These are phyloP conservation scores for Penicillium nordicum DNA, from an alignment of 2,329 filamentous ascomycete species.

Conservation along the genomic window DNA sequence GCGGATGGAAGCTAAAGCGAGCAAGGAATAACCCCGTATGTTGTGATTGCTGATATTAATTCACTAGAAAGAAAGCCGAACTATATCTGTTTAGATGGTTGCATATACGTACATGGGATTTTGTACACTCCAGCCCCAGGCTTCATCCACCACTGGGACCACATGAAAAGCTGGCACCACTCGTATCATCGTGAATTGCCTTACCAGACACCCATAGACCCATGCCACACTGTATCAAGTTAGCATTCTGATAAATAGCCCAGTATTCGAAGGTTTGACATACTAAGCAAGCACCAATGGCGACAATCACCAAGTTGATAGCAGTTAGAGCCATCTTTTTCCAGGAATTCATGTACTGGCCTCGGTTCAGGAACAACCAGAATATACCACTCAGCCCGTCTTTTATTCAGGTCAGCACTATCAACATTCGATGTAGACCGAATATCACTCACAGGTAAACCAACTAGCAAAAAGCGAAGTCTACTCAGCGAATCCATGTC, in stretches of 20 bases:
- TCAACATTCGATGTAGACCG: accelerated
- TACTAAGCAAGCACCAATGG: conserved; percentile 12
- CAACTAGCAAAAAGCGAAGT: conserved; percentile 60
- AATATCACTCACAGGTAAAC: conserved; percentile 51
- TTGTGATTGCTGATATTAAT: accelerated
- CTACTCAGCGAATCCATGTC: conserved; percentile 20
- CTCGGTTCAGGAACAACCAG: conserved; percentile 15
- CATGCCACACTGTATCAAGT: conserved; percentile 11
- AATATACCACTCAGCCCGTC: conserved; percentile 16
- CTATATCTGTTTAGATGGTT: not conserved
- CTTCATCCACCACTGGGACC: not conserved
- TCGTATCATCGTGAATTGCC: conserved; percentile 12
- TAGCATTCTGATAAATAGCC: not conserved
- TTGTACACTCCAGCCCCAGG: not conserved
- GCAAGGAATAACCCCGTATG: too few relatives aligned
- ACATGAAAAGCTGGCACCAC: conserved; percentile 16
- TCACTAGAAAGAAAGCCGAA: not conserved
- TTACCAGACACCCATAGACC: conserved; percentile 18
- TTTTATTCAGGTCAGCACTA: not conserved
- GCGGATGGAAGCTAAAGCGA: not conserved
- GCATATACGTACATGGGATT: not conserved
- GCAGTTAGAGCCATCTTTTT: conserved; percentile 6
- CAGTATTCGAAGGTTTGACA: not conserved
- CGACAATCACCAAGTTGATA: conserved; percentile 11
- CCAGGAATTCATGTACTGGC: conserved; percentile 6